These are phyloP conservation scores for Amoeboaphelidium protococcarum DNA, from an alignment of 371 early-diverging fungal species.

Conservation along the genomic window DNA sequence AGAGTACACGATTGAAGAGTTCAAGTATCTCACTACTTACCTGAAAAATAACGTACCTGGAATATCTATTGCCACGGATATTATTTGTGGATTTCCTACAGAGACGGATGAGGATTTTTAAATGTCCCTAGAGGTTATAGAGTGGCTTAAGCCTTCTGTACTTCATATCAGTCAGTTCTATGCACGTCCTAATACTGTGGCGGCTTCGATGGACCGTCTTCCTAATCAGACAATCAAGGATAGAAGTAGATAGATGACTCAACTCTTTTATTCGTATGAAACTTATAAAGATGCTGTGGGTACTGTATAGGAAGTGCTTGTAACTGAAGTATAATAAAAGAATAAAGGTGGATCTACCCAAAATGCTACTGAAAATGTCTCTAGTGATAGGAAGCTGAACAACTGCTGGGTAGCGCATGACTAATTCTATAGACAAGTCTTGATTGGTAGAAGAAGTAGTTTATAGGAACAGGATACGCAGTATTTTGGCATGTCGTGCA, in stretches of 20 bases:
- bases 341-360: no score
- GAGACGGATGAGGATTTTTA: slow-evolving; percentile 19
- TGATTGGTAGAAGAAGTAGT: slow-evolving; percentile 3
- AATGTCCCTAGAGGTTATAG: slow-evolving; percentile 12
- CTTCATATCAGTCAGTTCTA: slow-evolving; percentile 27
- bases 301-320: slow-evolving; percentile 8
- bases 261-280: slow-evolving; percentile 14
- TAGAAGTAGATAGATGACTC: slow-evolving; percentile 12
- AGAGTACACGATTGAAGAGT: slow-evolving; percentile 16
- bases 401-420: slow-evolving; percentile 16
- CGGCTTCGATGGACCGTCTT: slow-evolving; percentile 15
- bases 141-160: slow-evolving; percentile 13
- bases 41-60: slow-evolving; percentile 8
- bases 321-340: slow-evolving; percentile 19
- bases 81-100: slow-evolving; percentile 23
- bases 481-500: not conserved
- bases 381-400: slow-evolving; percentile 10
- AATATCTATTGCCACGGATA: slow-evolving; percentile 18
- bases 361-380: no score
- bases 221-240: slow-evolving; percentile 13
- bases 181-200: slow-evolving; percentile 23
- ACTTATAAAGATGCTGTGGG: slow-evolving; percentile 9
- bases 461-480: no score
- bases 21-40: slow-evolving; percentile 10
- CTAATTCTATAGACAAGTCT: slow-evolving; percentile 17